Evolutionary conservation across 345 rosid species (phyloP).

Genomic region (Anacardium occidentale): DNA sequence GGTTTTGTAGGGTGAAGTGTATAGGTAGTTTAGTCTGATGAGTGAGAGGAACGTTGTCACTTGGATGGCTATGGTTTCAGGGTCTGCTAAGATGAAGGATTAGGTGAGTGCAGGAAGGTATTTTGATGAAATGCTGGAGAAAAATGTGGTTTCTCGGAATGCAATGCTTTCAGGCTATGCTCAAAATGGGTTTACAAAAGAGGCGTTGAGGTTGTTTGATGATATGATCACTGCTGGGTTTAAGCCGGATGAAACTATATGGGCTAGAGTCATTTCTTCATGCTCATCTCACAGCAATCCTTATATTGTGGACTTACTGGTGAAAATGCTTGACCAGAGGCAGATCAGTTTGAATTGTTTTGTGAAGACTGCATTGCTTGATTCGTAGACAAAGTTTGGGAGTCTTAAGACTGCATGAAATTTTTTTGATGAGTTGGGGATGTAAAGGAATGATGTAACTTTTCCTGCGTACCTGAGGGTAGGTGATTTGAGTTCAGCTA

Average conservation of each 20-base stretch:
- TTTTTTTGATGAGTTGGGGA: slow-evolving; percentile 39
- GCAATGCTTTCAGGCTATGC: slow-evolving; percentile 58
- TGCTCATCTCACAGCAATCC: slow-evolving; percentile 45
- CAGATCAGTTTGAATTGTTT: slow-evolving; percentile 32
- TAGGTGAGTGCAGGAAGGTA: slow-evolving; percentile 39
- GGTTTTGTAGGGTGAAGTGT: slow-evolving; percentile 36
- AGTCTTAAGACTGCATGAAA: slow-evolving; percentile 32
- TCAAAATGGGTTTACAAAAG: slow-evolving; percentile 38
- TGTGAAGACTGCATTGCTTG: slow-evolving; percentile 50
- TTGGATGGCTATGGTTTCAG: slow-evolving; percentile 48
- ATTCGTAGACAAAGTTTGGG: slow-evolving; percentile 45
- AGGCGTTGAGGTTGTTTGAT: slow-evolving; percentile 42
- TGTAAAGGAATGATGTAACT: slow-evolving; percentile 30
- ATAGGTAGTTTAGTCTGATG: slow-evolving; percentile 34
- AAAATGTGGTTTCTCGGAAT: slow-evolving; percentile 49
- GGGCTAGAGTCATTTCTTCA: slow-evolving; percentile 46
- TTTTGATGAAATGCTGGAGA: slow-evolving; percentile 46
- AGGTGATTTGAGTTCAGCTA: slow-evolving; percentile 35
- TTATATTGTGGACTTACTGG: slow-evolving; percentile 33
- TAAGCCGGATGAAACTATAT: slow-evolving; percentile 46
- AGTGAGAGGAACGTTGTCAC: slow-evolving; percentile 36
- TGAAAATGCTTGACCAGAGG: slow-evolving; percentile 23
- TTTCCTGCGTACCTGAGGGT: slow-evolving; percentile 36
- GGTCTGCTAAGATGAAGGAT: slow-evolving; percentile 35
- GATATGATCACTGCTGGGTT: slow-evolving; percentile 41